Conservation (phyloP, 2,329 filamentous ascomycete genomes). For the Elsinoe australis region DNA sequence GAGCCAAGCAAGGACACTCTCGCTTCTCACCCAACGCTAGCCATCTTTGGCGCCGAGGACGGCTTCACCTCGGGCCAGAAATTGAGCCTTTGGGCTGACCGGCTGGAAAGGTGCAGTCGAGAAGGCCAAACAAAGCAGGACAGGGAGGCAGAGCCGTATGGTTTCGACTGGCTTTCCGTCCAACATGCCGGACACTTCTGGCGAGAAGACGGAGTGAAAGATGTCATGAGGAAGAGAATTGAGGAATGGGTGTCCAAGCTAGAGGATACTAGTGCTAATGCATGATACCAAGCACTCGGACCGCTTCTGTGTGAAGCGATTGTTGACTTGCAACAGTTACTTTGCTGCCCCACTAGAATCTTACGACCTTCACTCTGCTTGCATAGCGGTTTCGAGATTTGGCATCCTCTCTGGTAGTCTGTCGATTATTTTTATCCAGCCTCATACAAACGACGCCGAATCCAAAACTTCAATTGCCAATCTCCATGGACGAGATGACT, state of each 20-base stretch:
- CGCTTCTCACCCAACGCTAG: conserved; percentile 51
- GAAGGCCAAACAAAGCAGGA: neutral
- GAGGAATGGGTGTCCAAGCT: conserved; percentile 22
- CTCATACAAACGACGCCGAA: too few species aligned
- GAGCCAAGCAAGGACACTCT: conserved; percentile 42
- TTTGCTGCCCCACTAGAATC: too few species aligned
- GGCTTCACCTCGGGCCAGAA: conserved; percentile 60
- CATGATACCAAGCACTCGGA: too few species aligned
- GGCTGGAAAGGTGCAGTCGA: conserved; percentile 33
- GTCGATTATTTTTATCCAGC: too few species aligned
- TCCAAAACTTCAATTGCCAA: too few species aligned
- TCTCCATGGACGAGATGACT: too few species aligned
- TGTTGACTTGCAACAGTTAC: too few species aligned
- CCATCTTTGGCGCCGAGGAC: conserved; percentile 68
- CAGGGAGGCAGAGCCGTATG: conserved; percentile 24
- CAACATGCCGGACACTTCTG: conserved; percentile 47
- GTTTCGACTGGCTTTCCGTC: conserved; percentile 40
- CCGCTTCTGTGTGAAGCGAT: too few species aligned
- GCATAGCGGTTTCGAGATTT: too few species aligned
- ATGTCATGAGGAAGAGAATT: conserved; percentile 23
- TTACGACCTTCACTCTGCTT: too few species aligned
- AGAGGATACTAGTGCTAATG: too few species aligned
- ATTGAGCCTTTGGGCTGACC: conserved; percentile 58
- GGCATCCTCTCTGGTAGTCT: too few species aligned
- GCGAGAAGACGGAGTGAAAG: conserved; percentile 35